Conservation (phyloP, 2,329 filamentous ascomycete species). For the Esteya vermicola region DNA sequence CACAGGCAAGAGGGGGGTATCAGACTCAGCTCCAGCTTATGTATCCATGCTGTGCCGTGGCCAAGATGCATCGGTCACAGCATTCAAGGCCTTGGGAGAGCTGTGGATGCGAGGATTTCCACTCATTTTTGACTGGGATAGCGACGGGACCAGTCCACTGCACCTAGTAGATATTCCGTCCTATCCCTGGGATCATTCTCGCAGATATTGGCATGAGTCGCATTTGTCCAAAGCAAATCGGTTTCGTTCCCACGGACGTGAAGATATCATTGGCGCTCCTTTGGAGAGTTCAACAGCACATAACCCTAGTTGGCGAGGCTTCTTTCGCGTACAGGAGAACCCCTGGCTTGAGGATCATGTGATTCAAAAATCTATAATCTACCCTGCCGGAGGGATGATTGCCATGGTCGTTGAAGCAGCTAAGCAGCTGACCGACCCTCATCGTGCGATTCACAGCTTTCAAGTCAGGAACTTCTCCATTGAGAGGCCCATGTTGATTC, state of each 20-base stretch:
- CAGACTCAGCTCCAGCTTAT: neutral
- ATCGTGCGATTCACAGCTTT: constrained; percentile 3
- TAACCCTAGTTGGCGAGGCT: constrained; percentile 27
- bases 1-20: too few relatives aligned
- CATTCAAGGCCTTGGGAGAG: constrained; percentile 4
- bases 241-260: constrained; percentile 14
- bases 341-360: constrained; percentile 33
- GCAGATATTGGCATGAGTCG: constrained; percentile 23
- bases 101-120: constrained; percentile 8
- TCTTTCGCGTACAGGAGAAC: constrained; percentile 22
- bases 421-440: constrained; percentile 12
- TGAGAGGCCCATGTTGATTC: constrained; percentile 11
- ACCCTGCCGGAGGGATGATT: constrained; percentile 22
- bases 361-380: constrained; percentile 20
- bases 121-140: constrained; percentile 4
- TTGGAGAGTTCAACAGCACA: constrained; percentile 13
- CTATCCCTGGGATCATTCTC: constrained; percentile 26
- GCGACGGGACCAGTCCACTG: neutral
- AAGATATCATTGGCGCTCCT: constrained; percentile 15
- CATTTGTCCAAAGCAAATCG: constrained; percentile 17
- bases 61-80: constrained; percentile 4
- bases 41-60: constrained; percentile 7
- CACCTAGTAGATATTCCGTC: constrained; percentile 21
- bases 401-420: constrained; percentile 24
- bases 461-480: constrained; percentile 10